phyloP scores from a whole-genome alignment of 2,329 filamentous ascomycete genomes.

The Stagonosporopsis tanaceti region DNA sequence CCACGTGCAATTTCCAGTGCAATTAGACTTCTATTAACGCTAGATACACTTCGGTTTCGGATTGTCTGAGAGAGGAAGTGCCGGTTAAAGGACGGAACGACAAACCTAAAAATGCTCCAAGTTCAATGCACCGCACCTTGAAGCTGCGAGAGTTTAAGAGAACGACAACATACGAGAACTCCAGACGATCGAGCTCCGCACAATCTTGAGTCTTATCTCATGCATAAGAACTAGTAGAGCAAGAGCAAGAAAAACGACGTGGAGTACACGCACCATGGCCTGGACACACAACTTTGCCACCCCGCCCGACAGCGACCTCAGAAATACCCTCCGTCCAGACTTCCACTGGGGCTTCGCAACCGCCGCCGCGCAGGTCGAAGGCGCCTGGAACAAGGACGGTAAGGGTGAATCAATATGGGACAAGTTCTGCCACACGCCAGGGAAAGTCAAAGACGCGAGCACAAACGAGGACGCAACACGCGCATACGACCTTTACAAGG shows the following conservation, averaged over 20 bases:
- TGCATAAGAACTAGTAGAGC: not conserved
- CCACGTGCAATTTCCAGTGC: too few relatives aligned
- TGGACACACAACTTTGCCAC: slow-evolving; percentile 21
- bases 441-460: slow-evolving; percentile 52
- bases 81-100: not conserved
- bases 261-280: slow-evolving; percentile 1
- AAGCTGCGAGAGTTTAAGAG: not conserved
- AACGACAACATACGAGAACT: not conserved
- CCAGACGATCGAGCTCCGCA: too few relatives aligned
- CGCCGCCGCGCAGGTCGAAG: slow-evolving; percentile 56
- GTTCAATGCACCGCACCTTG: not conserved
- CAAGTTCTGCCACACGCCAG: slow-evolving; percentile 51
- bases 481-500: slow-evolving; percentile 55
- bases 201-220: too few relatives aligned
- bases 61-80: not conserved
- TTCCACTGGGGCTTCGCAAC: slow-evolving; percentile 56
- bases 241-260: not conserved
- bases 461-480: slow-evolving; percentile 39
- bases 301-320: slow-evolving; percentile 16
- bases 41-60: not conserved
- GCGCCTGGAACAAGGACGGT: slow-evolving; percentile 54
- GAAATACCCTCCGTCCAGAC: slow-evolving; percentile 41
- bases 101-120: not conserved
- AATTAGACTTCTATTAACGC: not conserved
- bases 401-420: slow-evolving; percentile 56